Conservation (phyloP, 2,329 filamentous ascomycete genomes). For the Magnaporthales sp. region DNA sequence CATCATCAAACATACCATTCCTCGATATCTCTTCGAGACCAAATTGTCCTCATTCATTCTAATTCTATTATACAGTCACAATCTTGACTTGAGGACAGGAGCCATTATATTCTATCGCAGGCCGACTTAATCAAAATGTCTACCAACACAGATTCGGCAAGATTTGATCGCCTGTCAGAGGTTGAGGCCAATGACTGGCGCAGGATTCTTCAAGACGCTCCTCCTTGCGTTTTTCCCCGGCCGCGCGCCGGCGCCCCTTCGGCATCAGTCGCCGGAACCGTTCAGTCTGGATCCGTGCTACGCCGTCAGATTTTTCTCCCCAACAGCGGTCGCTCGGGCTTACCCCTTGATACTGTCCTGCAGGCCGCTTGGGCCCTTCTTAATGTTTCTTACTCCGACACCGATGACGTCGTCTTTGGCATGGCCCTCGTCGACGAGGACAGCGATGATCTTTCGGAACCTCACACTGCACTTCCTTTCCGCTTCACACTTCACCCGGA, state of each 20-base stretch:
- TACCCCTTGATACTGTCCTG: background rate
- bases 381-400: background rate
- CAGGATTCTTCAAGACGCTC: background rate
- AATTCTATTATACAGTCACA: too few species aligned
- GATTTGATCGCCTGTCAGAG: background rate
- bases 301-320: slow-evolving; percentile 21
- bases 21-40: background rate
- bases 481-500: background rate
- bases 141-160: background rate
- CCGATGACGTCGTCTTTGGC: background rate
- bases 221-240: background rate
- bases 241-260: background rate
- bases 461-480: background rate
- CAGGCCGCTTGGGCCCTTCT: slow-evolving; percentile 1
- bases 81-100: background rate
- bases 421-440: slow-evolving; percentile 1
- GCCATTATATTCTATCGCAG: background rate
- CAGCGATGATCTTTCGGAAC: background rate
- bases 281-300: slow-evolving; percentile 4
- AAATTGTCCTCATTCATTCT: background rate
- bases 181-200: background rate
- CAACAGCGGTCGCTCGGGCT: background rate
- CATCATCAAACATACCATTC: background rate
- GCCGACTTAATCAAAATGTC: background rate
- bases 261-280: background rate